Evolutionary conservation across 176 grass and related monocot species (phyloP).

Genomic region (Tuctoria greenei): DNA sequence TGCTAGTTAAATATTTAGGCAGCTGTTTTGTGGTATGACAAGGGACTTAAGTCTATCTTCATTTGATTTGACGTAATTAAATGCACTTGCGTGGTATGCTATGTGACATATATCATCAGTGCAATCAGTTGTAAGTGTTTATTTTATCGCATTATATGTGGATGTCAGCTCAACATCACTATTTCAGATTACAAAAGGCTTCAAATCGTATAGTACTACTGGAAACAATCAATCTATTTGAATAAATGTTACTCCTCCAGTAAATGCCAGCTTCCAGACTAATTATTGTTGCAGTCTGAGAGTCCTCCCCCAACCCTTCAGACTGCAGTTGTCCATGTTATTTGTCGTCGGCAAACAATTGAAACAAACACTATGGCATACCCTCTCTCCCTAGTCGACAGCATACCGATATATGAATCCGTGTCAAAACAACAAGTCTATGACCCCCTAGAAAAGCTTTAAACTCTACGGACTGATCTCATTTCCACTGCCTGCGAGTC

Average conservation of each 20-base stretch:
- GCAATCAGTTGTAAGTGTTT: slow-evolving; percentile 5
- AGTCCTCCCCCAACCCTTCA: neutral
- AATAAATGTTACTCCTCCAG: neutral
- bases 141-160: slow-evolving; percentile 10
- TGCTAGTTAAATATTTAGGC: neutral
- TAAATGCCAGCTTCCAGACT: no score
- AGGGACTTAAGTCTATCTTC: neutral
- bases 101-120: neutral
- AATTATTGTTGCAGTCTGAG: neutral
- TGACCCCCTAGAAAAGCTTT: slow-evolving; percentile 18
- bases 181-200: neutral
- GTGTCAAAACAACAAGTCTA: slow-evolving; percentile 10
- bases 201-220: neutral
- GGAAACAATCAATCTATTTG: neutral
- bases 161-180: neutral
- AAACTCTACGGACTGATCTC: slow-evolving; percentile 1
- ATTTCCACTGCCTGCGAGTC: neutral
- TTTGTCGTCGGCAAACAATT: neutral
- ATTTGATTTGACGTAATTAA: slow-evolving; percentile 3
- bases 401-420: slow-evolving; percentile 12
- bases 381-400: neutral
- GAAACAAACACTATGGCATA: neutral
- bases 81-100: neutral
- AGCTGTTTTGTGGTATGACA: neutral
- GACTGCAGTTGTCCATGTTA: neutral